Conservation (phyloP, 1,139 yeast genomes). For the Magnusiomyces ingens region DNA sequence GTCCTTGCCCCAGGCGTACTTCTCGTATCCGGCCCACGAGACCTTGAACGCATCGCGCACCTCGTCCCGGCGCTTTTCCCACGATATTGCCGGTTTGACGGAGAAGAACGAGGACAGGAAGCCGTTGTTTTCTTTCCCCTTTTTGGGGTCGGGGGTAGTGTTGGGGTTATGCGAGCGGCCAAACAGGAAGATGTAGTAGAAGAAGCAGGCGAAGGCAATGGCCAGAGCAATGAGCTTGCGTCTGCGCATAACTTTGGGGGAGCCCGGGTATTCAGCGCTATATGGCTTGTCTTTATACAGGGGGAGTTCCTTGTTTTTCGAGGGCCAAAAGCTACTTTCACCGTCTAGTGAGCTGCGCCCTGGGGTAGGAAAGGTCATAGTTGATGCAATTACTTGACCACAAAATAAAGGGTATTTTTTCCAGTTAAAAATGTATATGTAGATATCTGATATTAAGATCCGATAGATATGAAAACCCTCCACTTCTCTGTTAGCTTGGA, state of each 20-base stretch:
- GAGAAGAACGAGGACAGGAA: neutral
- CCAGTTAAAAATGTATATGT: too few relatives aligned
- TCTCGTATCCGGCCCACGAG: slow-evolving; percentile 73
- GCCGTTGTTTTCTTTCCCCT: too few relatives aligned
- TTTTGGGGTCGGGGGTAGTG: too few relatives aligned
- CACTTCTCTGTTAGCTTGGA: too few relatives aligned
- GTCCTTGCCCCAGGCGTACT: slow-evolving; percentile 80
- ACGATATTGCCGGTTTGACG: slow-evolving; percentile 19
- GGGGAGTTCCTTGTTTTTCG: slow-evolving; percentile 22
- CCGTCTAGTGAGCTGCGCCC: slow-evolving; percentile 14
- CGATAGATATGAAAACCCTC: too few relatives aligned
- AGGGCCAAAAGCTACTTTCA: slow-evolving; percentile 9
- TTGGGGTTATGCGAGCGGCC: slow-evolving; percentile 14
- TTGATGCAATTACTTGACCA: neutral
- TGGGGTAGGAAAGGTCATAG: slow-evolving; percentile 17
- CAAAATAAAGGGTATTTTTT: too few relatives aligned
- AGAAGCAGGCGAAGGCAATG: slow-evolving; percentile 17
- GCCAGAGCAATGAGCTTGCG: slow-evolving; percentile 8
- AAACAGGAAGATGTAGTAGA: slow-evolving; percentile 22
- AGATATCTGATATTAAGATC: too few relatives aligned
- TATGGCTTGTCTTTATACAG: slow-evolving; percentile 34
- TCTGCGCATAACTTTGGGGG: too few relatives aligned
- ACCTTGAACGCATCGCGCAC: slow-evolving; percentile 61
- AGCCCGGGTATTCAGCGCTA: slow-evolving; percentile 15
- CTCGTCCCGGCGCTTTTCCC: slow-evolving; percentile 46